phyloP scores from a whole-genome alignment of 345 rosid species.

The Dipteronia sinensis region DNA sequence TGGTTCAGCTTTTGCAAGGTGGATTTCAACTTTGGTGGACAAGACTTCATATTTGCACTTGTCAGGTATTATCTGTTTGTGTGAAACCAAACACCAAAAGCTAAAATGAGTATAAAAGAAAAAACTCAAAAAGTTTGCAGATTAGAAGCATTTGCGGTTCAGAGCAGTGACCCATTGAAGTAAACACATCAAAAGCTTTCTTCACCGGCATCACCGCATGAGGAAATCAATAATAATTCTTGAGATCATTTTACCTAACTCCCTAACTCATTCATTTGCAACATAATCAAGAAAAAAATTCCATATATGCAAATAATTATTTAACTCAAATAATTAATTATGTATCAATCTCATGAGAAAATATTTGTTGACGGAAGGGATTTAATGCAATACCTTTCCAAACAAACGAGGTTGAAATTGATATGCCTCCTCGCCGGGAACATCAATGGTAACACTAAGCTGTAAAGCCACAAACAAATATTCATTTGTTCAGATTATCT shows the following conservation, averaged over 20 bases:
- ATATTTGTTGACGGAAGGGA: background rate
- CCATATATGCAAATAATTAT: background rate
- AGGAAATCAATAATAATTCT: background rate
- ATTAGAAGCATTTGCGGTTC: background rate
- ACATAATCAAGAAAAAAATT: background rate
- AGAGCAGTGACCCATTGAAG: background rate
- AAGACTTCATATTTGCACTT: constrained; percentile 68
- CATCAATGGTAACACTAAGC: constrained; percentile 72
- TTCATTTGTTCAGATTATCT: background rate
- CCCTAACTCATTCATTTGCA: background rate
- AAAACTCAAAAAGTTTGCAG: background rate
- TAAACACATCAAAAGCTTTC: background rate
- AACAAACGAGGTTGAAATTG: constrained; percentile 84
- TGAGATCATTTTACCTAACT: background rate
- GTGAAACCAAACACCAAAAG: constrained; percentile 14
- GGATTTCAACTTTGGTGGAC: constrained; percentile 84
- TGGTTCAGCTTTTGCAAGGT: constrained; percentile 76
- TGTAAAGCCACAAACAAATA: constrained; percentile 37
- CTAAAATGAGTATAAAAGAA: constrained; percentile 6
- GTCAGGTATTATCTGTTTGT: constrained; percentile 67
- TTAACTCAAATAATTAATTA: background rate
- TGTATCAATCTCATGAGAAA: background rate
- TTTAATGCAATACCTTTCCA: constrained; percentile 64
- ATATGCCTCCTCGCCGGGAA: constrained; percentile 74
- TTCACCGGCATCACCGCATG: background rate